Evolutionary conservation across 1,284 basidiomycete genomes (phyloP).

Genomic region (Malassezia psittaci): DNA sequence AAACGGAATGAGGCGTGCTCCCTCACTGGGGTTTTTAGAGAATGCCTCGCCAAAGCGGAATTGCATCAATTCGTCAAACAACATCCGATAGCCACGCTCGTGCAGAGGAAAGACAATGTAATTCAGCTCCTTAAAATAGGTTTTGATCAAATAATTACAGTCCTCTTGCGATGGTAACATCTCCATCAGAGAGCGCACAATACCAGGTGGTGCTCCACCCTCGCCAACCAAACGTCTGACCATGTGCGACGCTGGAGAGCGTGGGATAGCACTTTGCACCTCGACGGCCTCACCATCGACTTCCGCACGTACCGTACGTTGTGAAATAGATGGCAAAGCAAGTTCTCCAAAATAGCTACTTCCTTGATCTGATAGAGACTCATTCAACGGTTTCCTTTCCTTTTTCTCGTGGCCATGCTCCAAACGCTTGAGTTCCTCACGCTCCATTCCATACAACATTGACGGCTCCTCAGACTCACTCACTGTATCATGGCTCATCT

Average conservation of each 20-base stretch:
- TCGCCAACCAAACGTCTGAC: slow-evolving; percentile 39
- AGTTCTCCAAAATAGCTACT: slow-evolving; percentile 41
- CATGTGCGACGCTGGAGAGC: slow-evolving; percentile 37
- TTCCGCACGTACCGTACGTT: slow-evolving; percentile 35
- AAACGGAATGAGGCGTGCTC: slow-evolving; percentile 67
- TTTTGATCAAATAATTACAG: slow-evolving; percentile 33
- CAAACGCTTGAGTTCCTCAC: slow-evolving; percentile 27
- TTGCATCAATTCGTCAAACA: slow-evolving; percentile 68
- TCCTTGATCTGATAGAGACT: slow-evolving; percentile 32
- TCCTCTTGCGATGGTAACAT: slow-evolving; percentile 28
- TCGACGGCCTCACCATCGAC: slow-evolving; percentile 37
- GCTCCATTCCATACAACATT: slow-evolving; percentile 26
- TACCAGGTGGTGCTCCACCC: slow-evolving; percentile 35
- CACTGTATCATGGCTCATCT: neutral
- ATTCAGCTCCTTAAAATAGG: slow-evolving; percentile 57
- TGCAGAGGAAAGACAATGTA: slow-evolving; percentile 89
- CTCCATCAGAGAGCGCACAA: slow-evolving; percentile 34
- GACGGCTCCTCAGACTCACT: neutral
- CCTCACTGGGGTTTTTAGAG: slow-evolving; percentile 50
- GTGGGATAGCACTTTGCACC: slow-evolving; percentile 34
- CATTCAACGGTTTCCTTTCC: slow-evolving; percentile 13
- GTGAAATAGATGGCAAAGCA: slow-evolving; percentile 37
- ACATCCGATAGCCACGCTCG: slow-evolving; percentile 68
- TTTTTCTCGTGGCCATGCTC: neutral
- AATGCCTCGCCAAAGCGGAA: slow-evolving; percentile 25